A percentile compares a stretch with the other conserved stretches of the same genome.
Conservation (phyloP, 805 yeast species). For the Deakozyma indianensis region DNA sequence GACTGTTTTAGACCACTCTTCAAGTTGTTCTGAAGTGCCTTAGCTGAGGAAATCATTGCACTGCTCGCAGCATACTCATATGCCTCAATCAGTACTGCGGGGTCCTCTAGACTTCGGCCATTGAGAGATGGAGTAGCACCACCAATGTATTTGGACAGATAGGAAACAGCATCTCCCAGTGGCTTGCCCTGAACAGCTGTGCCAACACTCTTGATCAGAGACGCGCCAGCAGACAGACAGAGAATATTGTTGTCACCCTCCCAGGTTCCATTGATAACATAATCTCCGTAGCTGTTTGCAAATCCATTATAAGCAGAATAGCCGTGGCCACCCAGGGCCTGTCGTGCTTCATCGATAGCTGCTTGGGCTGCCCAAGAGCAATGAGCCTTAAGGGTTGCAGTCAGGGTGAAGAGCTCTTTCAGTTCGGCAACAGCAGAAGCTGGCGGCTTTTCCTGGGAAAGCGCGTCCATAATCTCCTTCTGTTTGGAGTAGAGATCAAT, state of each 20-base stretch:
- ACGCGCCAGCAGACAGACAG: conserved; percentile 72
- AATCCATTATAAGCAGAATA: conserved; percentile 87
- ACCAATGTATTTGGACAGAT: conserved; percentile 20
- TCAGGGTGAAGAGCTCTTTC: conserved; percentile 67
- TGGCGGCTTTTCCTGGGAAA: conserved; percentile 27
- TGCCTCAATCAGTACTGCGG: conserved; percentile 19
- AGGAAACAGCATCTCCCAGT: conserved; percentile 33
- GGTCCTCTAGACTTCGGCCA: conserved; percentile 15
- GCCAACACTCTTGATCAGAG: conserved; percentile 40
- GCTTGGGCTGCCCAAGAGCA: conserved; percentile 76
- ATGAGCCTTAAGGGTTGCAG: conserved; percentile 81
- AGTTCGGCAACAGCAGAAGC: conserved; percentile 39
- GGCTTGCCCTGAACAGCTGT: conserved; percentile 27
- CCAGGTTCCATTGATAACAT: conserved; percentile 99
- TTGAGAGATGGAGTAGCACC: conserved; percentile 9
- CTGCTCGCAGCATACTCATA: conserved; percentile 24
- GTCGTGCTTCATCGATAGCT: conserved; percentile 79
- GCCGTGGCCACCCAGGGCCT: conserved; percentile 94
- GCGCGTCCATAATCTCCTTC: conserved; percentile 24
- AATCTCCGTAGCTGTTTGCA: conserved; percentile 77
- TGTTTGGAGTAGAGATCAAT: conserved; percentile 42
- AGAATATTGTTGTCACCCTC: conserved; percentile 91
- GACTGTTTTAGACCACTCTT: conserved; percentile 14
- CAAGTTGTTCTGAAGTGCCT: conserved; percentile 9
- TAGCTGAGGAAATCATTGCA: conserved; percentile 21